Evolutionary conservation across 2,329 filamentous ascomycete genomes (phyloP).

Genomic region (Akanthomyces muscarius): DNA sequence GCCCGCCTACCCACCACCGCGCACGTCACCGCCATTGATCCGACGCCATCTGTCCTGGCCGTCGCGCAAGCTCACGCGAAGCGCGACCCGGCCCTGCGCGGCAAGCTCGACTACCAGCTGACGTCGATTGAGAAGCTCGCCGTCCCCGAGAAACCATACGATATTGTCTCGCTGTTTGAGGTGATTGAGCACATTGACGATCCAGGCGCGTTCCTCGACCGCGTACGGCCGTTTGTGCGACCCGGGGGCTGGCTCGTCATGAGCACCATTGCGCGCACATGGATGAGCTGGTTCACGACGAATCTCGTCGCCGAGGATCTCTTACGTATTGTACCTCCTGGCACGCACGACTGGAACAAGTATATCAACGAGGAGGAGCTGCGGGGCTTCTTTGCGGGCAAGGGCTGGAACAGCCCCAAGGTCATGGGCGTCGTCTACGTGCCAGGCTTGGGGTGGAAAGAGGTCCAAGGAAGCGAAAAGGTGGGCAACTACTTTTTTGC

Average conservation of each 20-base stretch:
- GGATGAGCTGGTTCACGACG: slow-evolving; percentile 86
- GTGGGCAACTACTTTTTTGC: slow-evolving; percentile 97
- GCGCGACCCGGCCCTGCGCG: slow-evolving; percentile 63
- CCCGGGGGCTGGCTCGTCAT: slow-evolving; percentile 92
- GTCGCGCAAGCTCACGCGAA: slow-evolving; percentile 74
- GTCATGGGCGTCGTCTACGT: slow-evolving; percentile 85
- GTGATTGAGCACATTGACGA: slow-evolving; percentile 88
- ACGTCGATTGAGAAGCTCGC: slow-evolving; percentile 70
- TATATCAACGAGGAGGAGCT: slow-evolving; percentile 88
- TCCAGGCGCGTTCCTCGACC: slow-evolving; percentile 68
- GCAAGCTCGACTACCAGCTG: slow-evolving; percentile 69
- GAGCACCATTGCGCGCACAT: slow-evolving; percentile 87
- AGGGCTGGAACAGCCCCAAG: slow-evolving; percentile 56
- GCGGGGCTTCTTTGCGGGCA: slow-evolving; percentile 48
- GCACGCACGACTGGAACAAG: slow-evolving; percentile 95
- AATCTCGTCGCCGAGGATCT: slow-evolving; percentile 89
- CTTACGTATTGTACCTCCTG: slow-evolving; percentile 79
- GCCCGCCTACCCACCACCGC: slow-evolving; percentile 62
- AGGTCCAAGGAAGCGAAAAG: slow-evolving; percentile 74
- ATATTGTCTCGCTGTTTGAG: slow-evolving; percentile 86
- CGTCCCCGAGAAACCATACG: slow-evolving; percentile 52
- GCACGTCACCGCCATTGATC: slow-evolving; percentile 73
- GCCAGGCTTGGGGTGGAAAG: slow-evolving; percentile 84
- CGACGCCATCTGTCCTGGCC: slow-evolving; percentile 66
- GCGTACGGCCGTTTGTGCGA: slow-evolving; percentile 69